phyloP scores from a whole-genome alignment of 768 basidiomycete species.

The Tylopilus intermedius region DNA sequence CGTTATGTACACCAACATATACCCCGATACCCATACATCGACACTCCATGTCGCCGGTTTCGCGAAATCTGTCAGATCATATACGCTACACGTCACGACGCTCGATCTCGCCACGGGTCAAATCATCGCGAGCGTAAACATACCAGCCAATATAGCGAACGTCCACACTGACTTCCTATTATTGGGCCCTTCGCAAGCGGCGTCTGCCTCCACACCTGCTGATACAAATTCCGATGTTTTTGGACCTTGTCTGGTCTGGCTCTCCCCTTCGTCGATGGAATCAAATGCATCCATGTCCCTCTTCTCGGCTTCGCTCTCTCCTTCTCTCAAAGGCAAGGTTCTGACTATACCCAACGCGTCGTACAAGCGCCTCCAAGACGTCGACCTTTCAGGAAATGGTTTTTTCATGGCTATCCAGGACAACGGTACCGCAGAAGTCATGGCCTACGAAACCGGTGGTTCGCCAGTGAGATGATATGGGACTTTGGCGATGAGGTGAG shows the following conservation, averaged over 20 bases:
- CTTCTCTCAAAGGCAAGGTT: conserved; percentile 47
- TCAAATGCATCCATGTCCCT: conserved; percentile 13
- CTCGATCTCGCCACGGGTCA: conserved; percentile 53
- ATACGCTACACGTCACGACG: conserved; percentile 63
- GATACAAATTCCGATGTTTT: neutral
- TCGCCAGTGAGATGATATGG: conserved; percentile 44
- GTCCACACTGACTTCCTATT: conserved; percentile 35
- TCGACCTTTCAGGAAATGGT: conserved; percentile 54
- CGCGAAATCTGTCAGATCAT: conserved; percentile 39
- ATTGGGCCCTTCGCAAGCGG: conserved; percentile 23
- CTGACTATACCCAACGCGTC: conserved; percentile 20
- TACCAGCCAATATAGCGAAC: conserved; percentile 48
- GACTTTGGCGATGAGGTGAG: conserved; percentile 54
- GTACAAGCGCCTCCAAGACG: conserved; percentile 55
- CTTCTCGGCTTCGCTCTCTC: conserved; percentile 41
- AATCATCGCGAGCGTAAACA: conserved; percentile 41
- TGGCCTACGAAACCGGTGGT: conserved; percentile 39
- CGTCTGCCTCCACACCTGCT: neutral
- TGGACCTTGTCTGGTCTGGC: conserved; percentile 33
- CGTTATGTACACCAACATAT: conserved; percentile 59
- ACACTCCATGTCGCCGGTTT: conserved; percentile 56
- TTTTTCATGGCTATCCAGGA: conserved; percentile 54
- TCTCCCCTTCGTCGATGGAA: conserved; percentile 20
- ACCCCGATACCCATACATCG: conserved; percentile 43
- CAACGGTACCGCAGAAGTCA: conserved; percentile 53